A percentile compares a stretch with the other conserved stretches of the same genome.
Evolutionary conservation across 2,329 filamentous ascomycete species (phyloP).

Genomic region (Botryotinia convoluta): DNA sequence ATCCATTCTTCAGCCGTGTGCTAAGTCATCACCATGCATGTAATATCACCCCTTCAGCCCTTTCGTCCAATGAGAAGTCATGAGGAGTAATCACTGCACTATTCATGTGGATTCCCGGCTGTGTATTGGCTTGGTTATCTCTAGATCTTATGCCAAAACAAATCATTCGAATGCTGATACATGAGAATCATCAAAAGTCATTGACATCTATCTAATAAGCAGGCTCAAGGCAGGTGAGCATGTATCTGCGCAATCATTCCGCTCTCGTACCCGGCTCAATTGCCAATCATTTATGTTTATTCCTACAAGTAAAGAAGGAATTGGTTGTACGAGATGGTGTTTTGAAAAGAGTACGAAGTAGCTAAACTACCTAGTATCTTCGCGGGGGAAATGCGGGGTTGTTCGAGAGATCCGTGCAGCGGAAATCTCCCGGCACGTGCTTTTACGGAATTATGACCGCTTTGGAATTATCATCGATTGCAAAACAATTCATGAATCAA

Average conservation of each 20-base stretch:
- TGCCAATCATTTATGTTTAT: too few species aligned
- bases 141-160: neutral
- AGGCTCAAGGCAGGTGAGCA: neutral
- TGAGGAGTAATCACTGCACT: neutral
- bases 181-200: neutral
- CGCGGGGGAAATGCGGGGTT: neutral
- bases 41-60: neutral
- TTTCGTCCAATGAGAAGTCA: neutral
- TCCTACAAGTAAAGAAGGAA: neutral
- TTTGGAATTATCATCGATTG: too few species aligned
- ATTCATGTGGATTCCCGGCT: neutral
- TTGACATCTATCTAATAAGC: neutral
- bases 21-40: neutral
- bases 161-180: neutral
- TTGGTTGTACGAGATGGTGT: neutral
- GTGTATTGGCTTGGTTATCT: neutral
- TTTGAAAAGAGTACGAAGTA: neutral
- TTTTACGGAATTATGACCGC: constrained; percentile 1
- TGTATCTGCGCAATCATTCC: neutral
- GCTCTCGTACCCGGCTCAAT: neutral
- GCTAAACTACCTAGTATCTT: too few species aligned
- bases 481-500: neutral
- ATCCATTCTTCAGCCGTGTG: neutral
- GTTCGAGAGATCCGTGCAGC: neutral
- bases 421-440: neutral